Percentiles rank a stretch among this genome's conserved stretches.
These are phyloP conservation scores for Diaporthe sp. DNA, from an alignment of 2,329 filamentous ascomycete species.

Conservation along the genomic window DNA sequence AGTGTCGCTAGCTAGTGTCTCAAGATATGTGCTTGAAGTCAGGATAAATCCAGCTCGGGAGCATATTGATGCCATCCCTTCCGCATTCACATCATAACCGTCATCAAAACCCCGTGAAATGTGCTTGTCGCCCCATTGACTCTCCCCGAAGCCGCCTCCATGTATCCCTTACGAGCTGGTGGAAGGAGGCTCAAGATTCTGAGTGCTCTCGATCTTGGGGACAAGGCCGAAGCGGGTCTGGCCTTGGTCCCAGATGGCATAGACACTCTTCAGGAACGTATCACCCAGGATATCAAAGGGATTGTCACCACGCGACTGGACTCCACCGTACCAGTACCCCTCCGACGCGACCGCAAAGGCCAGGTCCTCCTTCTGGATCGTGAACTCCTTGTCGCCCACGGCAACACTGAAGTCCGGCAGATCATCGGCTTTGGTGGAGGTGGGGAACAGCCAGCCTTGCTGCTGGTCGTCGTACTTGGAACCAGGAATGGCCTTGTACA, in stretches of 20 bases:
- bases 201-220: constrained; percentile 62
- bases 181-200: constrained; percentile 49
- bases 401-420: constrained; percentile 74
- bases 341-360: constrained; percentile 52
- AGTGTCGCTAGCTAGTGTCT: constrained; percentile 19
- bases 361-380: constrained; percentile 65
- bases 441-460: constrained; percentile 77
- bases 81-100: neutral
- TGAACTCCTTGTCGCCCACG: constrained; percentile 72
- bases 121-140: no score
- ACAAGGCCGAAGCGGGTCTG: constrained; percentile 72
- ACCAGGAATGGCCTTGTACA: constrained; percentile 76
- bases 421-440: constrained; percentile 61
- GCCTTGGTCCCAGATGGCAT: constrained; percentile 77
- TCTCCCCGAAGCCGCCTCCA: neutral
- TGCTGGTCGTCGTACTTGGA: constrained; percentile 67
- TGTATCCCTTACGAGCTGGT: constrained; percentile 28
- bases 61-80: constrained; percentile 4
- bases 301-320: constrained; percentile 73
- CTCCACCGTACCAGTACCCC: constrained; percentile 73
- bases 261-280: constrained; percentile 75
- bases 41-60: neutral
- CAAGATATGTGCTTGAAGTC: neutral
- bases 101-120: neutral
- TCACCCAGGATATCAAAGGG: constrained; percentile 76